Evolutionary conservation across 345 rosid species (phyloP), one percentile per base, ranked within the genome.

Genomic region (Dipteronia dyeriana): DNA sequence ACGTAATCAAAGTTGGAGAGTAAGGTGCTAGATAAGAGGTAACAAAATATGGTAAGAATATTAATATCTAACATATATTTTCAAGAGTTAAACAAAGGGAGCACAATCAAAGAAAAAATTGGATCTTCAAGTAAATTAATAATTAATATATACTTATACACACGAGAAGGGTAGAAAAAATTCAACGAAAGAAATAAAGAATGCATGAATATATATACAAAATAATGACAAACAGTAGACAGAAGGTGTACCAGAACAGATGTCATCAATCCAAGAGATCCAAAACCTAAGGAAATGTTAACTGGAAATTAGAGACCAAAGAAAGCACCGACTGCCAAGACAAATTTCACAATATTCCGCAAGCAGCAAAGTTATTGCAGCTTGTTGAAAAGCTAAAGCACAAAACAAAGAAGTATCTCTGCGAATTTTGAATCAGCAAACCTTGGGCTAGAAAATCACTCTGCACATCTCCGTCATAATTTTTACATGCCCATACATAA

Each of bases 371-470:
- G 70, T 29, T 10, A 5, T 23, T 7, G 38, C 59, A 22, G 64
- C 56, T 49, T 39, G 26, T 9, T 8, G 29, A 26, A 51, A 56
- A 3, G 2, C n/a, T 9, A 39, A 72, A 78, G 74, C 7, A 59
- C 43, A 31, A 74, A 26, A 26, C 39, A 43, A 16, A 70, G 6
- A 38, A 10, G 0, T 7, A 23, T 22, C 9, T 74, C 26, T 8
- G 6, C 5, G 25, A 43, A 56, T 25, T 61, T 25, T 61, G 34
- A 34, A 54, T 6, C 12, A 16, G 74, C 88, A 56, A 75, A 91
- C 99, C 99, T 92, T 96, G 98, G 63, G 99, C 99, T 65, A 96
- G 76, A 87, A 94, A 94, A 89, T 96, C 99, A 81, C 99, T 96
- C 79, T 96, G 99, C 73, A 96, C 99, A 88, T 96, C 99, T 79